A percentile compares a stretch with the other conserved stretches of the same genome.
Conservation (phyloP, 441 rosid genomes). For the Euphorbia neoarborescens region DNA sequence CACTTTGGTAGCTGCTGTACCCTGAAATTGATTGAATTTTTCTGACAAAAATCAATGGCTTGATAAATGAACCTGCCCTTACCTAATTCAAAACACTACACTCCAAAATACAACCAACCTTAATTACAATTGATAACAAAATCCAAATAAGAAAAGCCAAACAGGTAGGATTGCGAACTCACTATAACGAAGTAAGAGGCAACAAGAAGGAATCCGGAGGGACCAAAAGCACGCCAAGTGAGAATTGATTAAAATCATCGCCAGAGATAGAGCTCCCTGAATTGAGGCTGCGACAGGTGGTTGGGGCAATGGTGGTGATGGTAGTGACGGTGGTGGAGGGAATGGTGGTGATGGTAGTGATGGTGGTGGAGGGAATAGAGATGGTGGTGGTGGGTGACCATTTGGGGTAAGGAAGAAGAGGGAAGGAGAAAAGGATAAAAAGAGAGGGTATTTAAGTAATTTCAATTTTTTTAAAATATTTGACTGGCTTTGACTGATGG, state of each 20-base stretch:
- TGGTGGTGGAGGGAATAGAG: too few relatives aligned
- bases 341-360: too few relatives aligned
- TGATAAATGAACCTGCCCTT: background rate
- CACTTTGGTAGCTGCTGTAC: constrained; percentile 88
- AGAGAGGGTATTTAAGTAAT: too few relatives aligned
- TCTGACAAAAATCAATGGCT: background rate
- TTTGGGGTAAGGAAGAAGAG: too few relatives aligned
- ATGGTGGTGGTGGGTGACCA: too few relatives aligned
- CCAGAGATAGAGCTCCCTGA: constrained; percentile 40
- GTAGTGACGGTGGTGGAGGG: too few relatives aligned
- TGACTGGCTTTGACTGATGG: too few relatives aligned
- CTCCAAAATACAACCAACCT: background rate
- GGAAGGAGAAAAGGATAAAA: too few relatives aligned
- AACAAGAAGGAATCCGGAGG: constrained; percentile 77
- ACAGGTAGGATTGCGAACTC: constrained; percentile 27
- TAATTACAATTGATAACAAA: background rate
- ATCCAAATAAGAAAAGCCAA: background rate
- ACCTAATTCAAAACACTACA: background rate
- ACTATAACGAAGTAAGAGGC: constrained; percentile 75
- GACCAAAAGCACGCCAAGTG: constrained; percentile 88
- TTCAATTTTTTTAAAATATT: too few relatives aligned
- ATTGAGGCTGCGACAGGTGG: constrained; percentile 27
- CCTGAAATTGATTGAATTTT: constrained; percentile 34
- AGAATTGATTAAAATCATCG: constrained; percentile 55
- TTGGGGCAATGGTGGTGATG: too few relatives aligned